Percentiles rank a stretch among this genome's conserved stretches.
Evolutionary conservation across 169 alveolate species (phyloP).

Genomic region (Fabrea salina): DNA sequence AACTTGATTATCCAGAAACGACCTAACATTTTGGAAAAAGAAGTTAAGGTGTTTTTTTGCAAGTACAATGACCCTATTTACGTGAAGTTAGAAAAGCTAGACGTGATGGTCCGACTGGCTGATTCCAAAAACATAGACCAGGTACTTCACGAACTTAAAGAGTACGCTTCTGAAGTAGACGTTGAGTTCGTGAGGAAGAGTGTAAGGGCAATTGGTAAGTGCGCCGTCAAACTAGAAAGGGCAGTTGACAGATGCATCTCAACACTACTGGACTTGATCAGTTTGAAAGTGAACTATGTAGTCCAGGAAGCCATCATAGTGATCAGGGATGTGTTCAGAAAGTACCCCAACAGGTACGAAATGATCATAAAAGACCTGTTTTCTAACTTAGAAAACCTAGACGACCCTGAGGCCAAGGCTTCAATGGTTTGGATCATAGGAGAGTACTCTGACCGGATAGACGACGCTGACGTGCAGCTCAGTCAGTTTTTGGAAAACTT

Average conservation of each 20-base stretch:
- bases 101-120: constrained; percentile 84
- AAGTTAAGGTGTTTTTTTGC: constrained; percentile 96
- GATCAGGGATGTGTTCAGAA: constrained; percentile 94
- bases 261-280: constrained; percentile 89
- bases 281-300: constrained; percentile 90
- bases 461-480: constrained; percentile 88
- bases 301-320: constrained; percentile 97
- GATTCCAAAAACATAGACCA: constrained; percentile 67
- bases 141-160: constrained; percentile 92
- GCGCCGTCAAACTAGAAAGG: constrained; percentile 93
- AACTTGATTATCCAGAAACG: constrained; percentile 94
- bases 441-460: constrained; percentile 92
- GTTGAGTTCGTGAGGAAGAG: constrained; percentile 95
- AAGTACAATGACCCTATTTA: constrained; percentile 98
- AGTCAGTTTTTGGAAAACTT: constrained; percentile 84
- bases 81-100: constrained; percentile 98
- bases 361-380: constrained; percentile 87
- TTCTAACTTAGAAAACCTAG: constrained; percentile 90
- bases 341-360: constrained; percentile 90
- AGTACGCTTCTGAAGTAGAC: constrained; percentile 97
- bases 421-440: constrained; percentile 98
- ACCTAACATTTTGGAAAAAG: constrained; percentile 92
- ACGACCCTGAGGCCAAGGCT: constrained; percentile 96
- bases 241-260: constrained; percentile 92
- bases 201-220: constrained; percentile 94